Percentiles rank a stretch among this genome's conserved stretches.
These are phyloP conservation scores for Paramecium biaurelia DNA, from an alignment of 73 alveolate species.

Conservation along the genomic window DNA sequence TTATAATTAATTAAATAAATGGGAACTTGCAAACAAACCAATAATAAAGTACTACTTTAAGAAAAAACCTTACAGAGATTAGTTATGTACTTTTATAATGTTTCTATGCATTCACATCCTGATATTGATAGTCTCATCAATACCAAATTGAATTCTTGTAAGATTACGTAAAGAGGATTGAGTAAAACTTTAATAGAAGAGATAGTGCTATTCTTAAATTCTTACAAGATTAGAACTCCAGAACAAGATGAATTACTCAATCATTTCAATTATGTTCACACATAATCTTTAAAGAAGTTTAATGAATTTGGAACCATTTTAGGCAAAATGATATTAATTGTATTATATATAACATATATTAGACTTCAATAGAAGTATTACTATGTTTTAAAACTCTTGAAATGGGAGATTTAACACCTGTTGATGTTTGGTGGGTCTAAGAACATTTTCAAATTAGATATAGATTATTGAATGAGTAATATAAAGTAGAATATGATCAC, in stretches of 20 bases:
- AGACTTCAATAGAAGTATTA: not conserved
- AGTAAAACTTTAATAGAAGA: not conserved
- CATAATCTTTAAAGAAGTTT: not conserved
- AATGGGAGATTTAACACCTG: not conserved
- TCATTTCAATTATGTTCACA: not conserved
- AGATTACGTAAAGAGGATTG: not conserved
- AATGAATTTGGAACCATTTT: not conserved
- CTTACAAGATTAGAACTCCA: not conserved
- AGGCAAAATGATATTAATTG: not conserved
- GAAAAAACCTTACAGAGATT: not conserved
- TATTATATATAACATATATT: not conserved
- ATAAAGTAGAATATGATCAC: not conserved
- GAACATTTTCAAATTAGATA: not conserved
- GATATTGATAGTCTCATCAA: not conserved
- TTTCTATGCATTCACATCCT: not conserved
- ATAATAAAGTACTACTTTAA: not conserved
- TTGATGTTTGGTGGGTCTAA: not conserved
- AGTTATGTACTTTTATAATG: not conserved
- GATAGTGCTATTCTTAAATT: not conserved
- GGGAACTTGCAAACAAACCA: not conserved
- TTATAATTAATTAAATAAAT: not conserved
- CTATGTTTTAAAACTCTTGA: not conserved
- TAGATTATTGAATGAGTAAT: not conserved
- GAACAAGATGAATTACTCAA: not conserved
- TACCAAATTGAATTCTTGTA: not conserved